Percentiles rank a stretch among this genome's conserved stretches.
Evolutionary conservation across 208 protist species (phyloP).

Genomic region (Porcisia hertigi): DNA sequence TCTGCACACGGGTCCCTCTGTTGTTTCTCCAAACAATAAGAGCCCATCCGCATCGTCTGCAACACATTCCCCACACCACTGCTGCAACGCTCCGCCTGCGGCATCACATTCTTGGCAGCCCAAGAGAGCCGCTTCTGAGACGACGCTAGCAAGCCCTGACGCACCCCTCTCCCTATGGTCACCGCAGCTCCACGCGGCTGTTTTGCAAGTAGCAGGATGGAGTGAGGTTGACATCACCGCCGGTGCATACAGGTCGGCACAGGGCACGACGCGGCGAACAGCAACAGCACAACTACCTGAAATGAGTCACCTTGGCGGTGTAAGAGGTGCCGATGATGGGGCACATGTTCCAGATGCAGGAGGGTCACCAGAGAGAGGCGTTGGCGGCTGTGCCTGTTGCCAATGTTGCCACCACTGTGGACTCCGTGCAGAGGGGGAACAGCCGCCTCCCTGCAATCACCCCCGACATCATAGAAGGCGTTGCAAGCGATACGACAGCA

Average conservation of each 20-base stretch:
- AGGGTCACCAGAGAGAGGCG: neutral
- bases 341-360: neutral
- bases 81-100: neutral
- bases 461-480: neutral
- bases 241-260: constrained; percentile 21
- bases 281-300: constrained; percentile 20
- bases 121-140: neutral
- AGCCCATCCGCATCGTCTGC: neutral
- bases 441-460: neutral
- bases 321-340: neutral
- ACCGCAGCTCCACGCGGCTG: constrained; percentile 19
- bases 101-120: neutral
- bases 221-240: constrained; percentile 71
- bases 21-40: neutral
- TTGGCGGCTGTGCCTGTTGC: neutral
- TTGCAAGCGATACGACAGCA: neutral
- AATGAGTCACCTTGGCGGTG: neutral
- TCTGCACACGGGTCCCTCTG: neutral
- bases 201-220: constrained; percentile 38
- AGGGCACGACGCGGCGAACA: constrained; percentile 13
- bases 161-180: constrained; percentile 7
- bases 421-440: neutral
- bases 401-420: neutral
- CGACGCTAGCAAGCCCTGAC: neutral
- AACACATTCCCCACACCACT: neutral